These are phyloP conservation scores for Hanseniaspora valbyensis DNA, from an alignment of 805 yeast genomes.

Conservation along the genomic window DNA sequence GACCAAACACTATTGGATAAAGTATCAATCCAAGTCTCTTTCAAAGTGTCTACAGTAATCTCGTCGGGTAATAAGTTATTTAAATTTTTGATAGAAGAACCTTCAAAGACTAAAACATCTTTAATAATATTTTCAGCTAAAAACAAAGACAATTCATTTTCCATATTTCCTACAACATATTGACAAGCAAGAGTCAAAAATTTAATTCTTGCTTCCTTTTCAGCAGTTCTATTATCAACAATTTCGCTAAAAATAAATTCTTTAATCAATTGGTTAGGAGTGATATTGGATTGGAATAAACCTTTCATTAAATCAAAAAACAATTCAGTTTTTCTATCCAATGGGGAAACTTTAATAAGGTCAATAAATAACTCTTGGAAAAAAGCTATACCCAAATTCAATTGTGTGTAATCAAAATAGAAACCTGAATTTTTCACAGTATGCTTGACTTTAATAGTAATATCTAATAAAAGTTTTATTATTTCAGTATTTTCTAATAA, in stretches of 20 bases:
- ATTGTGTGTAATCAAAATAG: constrained; percentile 45
- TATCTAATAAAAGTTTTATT: constrained; percentile 24
- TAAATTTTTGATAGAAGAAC: constrained; percentile 38
- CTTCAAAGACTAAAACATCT: constrained; percentile 54
- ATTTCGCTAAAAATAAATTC: constrained; percentile 48
- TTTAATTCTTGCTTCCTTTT: constrained; percentile 36
- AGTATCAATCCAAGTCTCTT: constrained; percentile 45
- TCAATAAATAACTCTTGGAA: constrained; percentile 42
- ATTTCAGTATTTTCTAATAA: constrained; percentile 35
- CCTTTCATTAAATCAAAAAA: constrained; percentile 37
- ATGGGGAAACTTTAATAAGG: constrained; percentile 25
- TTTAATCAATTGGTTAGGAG: constrained; percentile 35
- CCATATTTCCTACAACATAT: constrained; percentile 37
- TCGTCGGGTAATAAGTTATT: constrained; percentile 33
- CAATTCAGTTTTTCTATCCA: constrained; percentile 32
- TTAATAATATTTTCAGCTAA: constrained; percentile 53
- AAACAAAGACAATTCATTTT: constrained; percentile 47
- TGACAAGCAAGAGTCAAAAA: constrained; percentile 45
- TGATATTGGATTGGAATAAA: constrained; percentile 19
- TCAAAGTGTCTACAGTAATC: constrained; percentile 27
- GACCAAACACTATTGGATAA: constrained; percentile 67
- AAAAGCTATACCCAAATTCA: constrained; percentile 55
- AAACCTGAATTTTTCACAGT: constrained; percentile 24
- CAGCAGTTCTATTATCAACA: constrained; percentile 36
- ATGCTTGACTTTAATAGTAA: constrained; percentile 23